phyloP scores from a whole-genome alignment of 495 filamentous ascomycete species.

The Lophium mytilinum region DNA sequence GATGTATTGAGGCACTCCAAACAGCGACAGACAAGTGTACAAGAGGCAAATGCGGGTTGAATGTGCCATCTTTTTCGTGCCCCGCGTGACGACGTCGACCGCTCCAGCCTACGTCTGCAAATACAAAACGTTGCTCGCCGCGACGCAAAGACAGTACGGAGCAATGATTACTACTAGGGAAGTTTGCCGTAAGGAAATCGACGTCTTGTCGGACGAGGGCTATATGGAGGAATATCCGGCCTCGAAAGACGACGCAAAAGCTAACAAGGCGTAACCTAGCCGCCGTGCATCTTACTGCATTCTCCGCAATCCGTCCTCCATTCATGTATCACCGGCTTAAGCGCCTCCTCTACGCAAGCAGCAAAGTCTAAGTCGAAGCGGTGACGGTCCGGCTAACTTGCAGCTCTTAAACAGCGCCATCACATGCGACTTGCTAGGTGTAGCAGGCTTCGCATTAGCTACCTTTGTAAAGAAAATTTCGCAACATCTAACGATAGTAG shows the following conservation, averaged over 20 bases:
- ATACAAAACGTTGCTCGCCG: slow-evolving; percentile 1
- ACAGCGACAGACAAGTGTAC: too few species aligned
- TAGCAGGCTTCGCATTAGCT: background rate
- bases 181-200: background rate
- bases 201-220: background rate
- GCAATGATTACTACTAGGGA: too few species aligned
- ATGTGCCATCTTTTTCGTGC: too few species aligned
- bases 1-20: too few species aligned
- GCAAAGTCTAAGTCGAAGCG: slow-evolving; percentile 14
- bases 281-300: background rate
- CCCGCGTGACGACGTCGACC: background rate
- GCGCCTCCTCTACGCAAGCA: slow-evolving; percentile 5
- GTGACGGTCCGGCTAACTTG: slow-evolving; percentile 10
- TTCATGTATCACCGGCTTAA: background rate
- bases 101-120: slow-evolving; percentile 4
- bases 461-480: background rate
- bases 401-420: slow-evolving; percentile 13
- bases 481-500: background rate
- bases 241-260: too few species aligned
- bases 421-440: slow-evolving; percentile 10
- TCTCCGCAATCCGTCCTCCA: background rate
- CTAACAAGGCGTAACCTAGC: background rate
- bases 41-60: too few species aligned
- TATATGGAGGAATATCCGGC: too few species aligned
- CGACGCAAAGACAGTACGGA: background rate